Conservation (phyloP, 2,329 filamentous ascomycete genomes). For the Trichophaea hybrida region DNA sequence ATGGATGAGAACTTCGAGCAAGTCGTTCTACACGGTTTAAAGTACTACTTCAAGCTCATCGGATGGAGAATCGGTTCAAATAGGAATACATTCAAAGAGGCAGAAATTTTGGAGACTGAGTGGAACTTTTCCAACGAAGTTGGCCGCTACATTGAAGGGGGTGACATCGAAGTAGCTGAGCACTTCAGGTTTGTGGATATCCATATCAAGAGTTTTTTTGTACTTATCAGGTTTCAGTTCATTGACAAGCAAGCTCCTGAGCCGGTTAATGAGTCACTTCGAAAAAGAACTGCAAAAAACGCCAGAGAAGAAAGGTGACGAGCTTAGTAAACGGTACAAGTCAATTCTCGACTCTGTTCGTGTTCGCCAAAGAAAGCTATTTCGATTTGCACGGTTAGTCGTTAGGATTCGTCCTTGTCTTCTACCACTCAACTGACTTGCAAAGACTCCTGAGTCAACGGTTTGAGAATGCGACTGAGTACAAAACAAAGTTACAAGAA, state of each 20-base stretch:
- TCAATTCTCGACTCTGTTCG: constrained; percentile 88
- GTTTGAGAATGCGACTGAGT: constrained; percentile 94
- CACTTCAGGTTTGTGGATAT: constrained; percentile 55
- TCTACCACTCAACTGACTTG: background rate
- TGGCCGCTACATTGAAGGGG: constrained; percentile 76
- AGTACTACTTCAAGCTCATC: constrained; percentile 96
- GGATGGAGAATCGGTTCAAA: constrained; percentile 97
- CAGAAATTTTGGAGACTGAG: constrained; percentile 90
- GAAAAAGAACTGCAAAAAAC: constrained; percentile 78
- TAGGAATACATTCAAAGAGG: constrained; percentile 98
- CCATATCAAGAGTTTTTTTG: background rate
- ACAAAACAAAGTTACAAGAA: constrained; percentile 55
- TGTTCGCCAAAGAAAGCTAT: constrained; percentile 87
- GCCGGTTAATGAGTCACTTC: constrained; percentile 76
- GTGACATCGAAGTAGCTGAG: constrained; percentile 91
- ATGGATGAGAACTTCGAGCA: constrained; percentile 94
- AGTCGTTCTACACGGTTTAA: constrained; percentile 79
- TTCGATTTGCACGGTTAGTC: constrained; percentile 40
- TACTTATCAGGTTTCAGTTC: constrained; percentile 36
- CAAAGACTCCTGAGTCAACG: constrained; percentile 67
- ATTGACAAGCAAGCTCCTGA: constrained; percentile 81
- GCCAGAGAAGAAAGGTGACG: constrained; percentile 64
- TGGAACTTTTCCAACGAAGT: constrained; percentile 97
- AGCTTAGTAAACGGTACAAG: constrained; percentile 97
- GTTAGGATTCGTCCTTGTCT: background rate